Evolutionary conservation across 768 basidiomycete species (phyloP).

Genomic region (Podaxis sp.): DNA sequence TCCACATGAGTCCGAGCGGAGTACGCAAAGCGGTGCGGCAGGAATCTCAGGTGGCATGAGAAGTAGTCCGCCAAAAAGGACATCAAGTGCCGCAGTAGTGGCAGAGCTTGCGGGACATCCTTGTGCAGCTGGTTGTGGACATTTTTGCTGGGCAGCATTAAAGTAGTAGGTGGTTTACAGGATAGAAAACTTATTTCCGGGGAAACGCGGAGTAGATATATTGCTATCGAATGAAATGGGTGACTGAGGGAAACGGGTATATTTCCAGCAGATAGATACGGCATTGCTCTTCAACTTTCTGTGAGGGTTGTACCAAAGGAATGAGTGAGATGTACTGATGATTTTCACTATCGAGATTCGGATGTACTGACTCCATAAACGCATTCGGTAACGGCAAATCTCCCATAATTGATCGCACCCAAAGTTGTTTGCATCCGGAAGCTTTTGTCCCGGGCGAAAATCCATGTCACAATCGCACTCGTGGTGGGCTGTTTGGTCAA

Average conservation of each 20-base stretch:
- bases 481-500: conserved; percentile 32
- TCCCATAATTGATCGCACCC: conserved; percentile 35
- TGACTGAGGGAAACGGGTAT: neutral
- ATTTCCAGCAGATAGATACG: neutral
- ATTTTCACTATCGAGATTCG: neutral
- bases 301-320: neutral
- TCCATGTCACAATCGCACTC: conserved; percentile 31
- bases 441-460: conserved; percentile 25
- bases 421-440: conserved; percentile 28
- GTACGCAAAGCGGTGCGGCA: neutral
- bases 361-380: conserved; percentile 26
- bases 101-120: conserved; percentile 50
- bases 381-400: conserved; percentile 28
- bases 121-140: conserved; percentile 82
- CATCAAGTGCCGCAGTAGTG: neutral
- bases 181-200: neutral
- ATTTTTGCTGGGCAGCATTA: conserved; percentile 68
- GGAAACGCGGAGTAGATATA: neutral
- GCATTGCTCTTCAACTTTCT: neutral
- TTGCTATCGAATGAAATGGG: neutral
- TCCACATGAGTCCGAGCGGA: neutral
- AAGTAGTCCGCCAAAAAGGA: conserved; percentile 18
- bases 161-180: neutral
- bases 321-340: neutral
- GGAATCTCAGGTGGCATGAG: neutral